Percentiles rank a stretch among this genome's conserved stretches.
Conservation (phyloP, 2,329 filamentous ascomycete species). For the Daldinia sp. region DNA sequence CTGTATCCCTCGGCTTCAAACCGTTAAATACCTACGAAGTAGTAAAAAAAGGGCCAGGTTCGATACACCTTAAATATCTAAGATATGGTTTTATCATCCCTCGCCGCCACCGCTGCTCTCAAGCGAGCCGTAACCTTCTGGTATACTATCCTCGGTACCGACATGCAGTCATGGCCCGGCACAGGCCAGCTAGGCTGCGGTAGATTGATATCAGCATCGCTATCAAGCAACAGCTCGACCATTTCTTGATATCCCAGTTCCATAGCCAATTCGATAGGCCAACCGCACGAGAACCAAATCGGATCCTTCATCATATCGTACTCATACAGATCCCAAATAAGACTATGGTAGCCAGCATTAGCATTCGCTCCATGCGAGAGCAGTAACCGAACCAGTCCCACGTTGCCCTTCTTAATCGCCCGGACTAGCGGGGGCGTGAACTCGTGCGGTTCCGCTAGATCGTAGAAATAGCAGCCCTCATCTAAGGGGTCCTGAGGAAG, state of each 20-base stretch:
- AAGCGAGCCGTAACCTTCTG: neutral
- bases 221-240: neutral
- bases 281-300: neutral
- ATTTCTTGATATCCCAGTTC: neutral
- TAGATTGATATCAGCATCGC: neutral
- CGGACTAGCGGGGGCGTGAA: neutral
- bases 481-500: neutral
- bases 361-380: neutral
- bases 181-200: neutral
- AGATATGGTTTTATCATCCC: too few relatives aligned
- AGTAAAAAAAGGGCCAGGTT: too few relatives aligned
- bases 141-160: neutral
- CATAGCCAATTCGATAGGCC: neutral
- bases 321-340: neutral
- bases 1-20: too few relatives aligned
- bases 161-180: neutral
- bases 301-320: neutral
- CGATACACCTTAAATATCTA: too few relatives aligned
- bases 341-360: neutral
- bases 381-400: neutral
- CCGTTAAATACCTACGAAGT: too few relatives aligned
- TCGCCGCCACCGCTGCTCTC: neutral
- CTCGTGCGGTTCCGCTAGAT: neutral
- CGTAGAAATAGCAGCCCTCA: neutral
- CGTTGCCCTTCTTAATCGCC: neutral